Evolutionary conservation across 2,329 filamentous ascomycete species (phyloP).

Genomic region (Claviceps purpurea): DNA sequence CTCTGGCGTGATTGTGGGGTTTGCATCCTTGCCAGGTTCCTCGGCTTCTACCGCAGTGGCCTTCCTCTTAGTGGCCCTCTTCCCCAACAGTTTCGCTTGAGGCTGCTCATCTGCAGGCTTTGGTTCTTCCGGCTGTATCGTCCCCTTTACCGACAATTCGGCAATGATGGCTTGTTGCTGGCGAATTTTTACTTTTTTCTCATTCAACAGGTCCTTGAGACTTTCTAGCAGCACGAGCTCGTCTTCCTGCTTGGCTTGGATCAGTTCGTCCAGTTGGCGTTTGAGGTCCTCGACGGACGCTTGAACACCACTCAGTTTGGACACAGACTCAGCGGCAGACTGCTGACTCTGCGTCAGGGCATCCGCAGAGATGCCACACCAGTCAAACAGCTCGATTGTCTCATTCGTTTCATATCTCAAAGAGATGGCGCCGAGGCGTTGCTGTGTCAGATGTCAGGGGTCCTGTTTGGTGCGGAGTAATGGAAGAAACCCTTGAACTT

Average conservation of each 20-base stretch:
- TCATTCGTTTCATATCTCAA: conserved; percentile 42
- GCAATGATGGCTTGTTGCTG: conserved; percentile 53
- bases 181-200: conserved; percentile 69
- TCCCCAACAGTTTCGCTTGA: conserved; percentile 18
- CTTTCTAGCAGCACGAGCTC: conserved; percentile 55
- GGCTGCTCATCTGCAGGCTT: conserved; percentile 12
- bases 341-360: conserved; percentile 31
- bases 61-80: conserved; percentile 39
- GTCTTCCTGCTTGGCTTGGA: conserved; percentile 50
- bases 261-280: conserved; percentile 51
- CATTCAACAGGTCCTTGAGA: conserved; percentile 57
- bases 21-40: conserved; percentile 32
- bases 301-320: conserved; percentile 35
- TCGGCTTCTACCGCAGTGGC: conserved; percentile 27
- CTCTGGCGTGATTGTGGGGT: conserved; percentile 19
- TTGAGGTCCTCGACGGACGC: conserved; percentile 44
- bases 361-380: conserved; percentile 48
- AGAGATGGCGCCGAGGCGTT: conserved; percentile 54
- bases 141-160: conserved; percentile 21
- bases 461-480: neutral
- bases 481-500: neutral
- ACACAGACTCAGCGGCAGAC: conserved; percentile 28
- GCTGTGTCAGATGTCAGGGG: conserved; percentile 27
- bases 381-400: conserved; percentile 53
- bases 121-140: conserved; percentile 15